Conservation (phyloP, 2,329 filamentous ascomycete species). For the Colletotrichum karsti region DNA sequence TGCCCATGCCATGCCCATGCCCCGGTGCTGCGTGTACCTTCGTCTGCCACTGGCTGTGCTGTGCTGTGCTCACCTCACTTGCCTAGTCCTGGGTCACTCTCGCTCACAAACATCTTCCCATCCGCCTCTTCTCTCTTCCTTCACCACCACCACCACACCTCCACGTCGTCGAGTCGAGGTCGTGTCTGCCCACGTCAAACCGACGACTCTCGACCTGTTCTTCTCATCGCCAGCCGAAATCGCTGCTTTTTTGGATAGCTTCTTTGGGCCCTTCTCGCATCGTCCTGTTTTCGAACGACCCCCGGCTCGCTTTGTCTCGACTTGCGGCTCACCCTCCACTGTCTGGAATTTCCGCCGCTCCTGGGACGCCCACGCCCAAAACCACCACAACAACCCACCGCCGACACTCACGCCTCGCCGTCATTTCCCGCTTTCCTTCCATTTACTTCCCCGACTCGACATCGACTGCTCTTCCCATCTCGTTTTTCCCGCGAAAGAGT, state of each 20-base stretch:
- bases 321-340: constrained; percentile 22
- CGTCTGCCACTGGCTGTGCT: too few species aligned
- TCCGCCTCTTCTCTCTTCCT: constrained; percentile 23
- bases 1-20: neutral
- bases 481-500: neutral
- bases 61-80: constrained; percentile 14
- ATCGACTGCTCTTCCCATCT: neutral
- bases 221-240: neutral
- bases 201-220: neutral
- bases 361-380: constrained; percentile 21
- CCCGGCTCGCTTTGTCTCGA: constrained; percentile 26
- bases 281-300: constrained; percentile 17
- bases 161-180: neutral
- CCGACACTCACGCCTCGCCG: constrained; percentile 3
- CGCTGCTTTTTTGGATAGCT: neutral
- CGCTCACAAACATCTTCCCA: constrained; percentile 11
- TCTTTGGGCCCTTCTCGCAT: neutral
- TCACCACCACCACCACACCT: constrained; percentile 16
- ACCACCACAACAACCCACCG: constrained; percentile 27
- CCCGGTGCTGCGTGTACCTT: neutral
- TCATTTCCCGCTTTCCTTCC: constrained; percentile 12
- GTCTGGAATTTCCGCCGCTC: constrained; percentile 29
- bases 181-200: neutral
- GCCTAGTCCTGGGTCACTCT: neutral
- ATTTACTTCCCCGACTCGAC: neutral